These are phyloP conservation scores for Trichoderma guizhouense DNA, from an alignment of 2,329 filamentous ascomycete genomes.

Conservation along the genomic window DNA sequence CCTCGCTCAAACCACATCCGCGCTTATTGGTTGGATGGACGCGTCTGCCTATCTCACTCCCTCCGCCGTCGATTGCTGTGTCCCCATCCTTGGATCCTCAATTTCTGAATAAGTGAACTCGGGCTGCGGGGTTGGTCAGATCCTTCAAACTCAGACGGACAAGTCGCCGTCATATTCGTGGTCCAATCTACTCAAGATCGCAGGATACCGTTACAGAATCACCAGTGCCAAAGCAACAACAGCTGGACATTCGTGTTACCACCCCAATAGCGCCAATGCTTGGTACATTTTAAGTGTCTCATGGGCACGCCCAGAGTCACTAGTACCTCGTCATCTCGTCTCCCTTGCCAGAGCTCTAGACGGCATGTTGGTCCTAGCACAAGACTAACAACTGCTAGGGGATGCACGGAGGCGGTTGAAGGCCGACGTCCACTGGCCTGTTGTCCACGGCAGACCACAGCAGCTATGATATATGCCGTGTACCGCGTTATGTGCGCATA, in stretches of 20 bases:
- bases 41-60: neutral
- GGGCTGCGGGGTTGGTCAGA: neutral
- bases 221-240: neutral
- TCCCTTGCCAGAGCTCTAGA: neutral
- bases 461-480: neutral
- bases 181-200: neutral
- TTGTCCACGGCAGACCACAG: neutral
- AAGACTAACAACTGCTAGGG: neutral
- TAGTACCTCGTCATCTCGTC: neutral
- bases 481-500: neutral
- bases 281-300: neutral
- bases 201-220: neutral
- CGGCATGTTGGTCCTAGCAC: conserved; percentile 12
- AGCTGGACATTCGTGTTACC: neutral
- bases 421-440: neutral
- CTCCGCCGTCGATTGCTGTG: neutral
- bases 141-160: neutral
- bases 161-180: neutral
- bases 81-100: neutral
- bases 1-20: neutral
- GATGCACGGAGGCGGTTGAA: neutral
- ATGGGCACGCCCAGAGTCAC: neutral
- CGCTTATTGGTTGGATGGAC: neutral
- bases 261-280: neutral
- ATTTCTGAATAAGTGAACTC: neutral